Base-by-base conservation (phyloP, 164 flowering plant species). In the Tetrastigma voinierianum region DNA sequence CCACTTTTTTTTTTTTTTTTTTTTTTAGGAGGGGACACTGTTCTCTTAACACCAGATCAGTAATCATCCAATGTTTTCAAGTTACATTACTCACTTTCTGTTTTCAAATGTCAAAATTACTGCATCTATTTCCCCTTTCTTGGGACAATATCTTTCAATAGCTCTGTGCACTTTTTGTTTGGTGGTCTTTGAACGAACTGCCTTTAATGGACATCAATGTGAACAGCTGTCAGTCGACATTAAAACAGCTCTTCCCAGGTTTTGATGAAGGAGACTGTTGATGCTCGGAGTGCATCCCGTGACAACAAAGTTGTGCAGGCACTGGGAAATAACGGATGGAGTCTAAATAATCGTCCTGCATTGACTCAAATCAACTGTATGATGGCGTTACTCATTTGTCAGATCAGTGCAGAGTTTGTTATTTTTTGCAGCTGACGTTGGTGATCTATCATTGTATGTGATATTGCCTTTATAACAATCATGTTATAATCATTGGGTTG, bases 341-440 rank as follows among this genome's bases (percentile, higher is more conserved):
- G 78, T 88, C 97, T 32, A 94, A 87, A 91, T 70, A 94, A 72
- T 72, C 96, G 91, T 78, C 81, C 87, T 67, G 88, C 96, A 68
- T 67, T 94, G 73, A 91, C 95, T 61, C 91, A 91, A 52, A 68
- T n/a, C n/a, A n/a, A n/a, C n/a, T n/a, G n/a, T n/a, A n/a, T n/a
- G n/a, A 94, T 81, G 91, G 91, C 61, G 81, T 91, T 66, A 94
- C 70, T 94, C 91, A 63, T 91, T 94, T 69, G 98, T 94, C 72
- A 81, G 97, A 90, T 94, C 97, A 67, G 97, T 94, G 15, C 87
- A 95, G 47, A 94, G 98, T 94, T 61, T 59, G 85, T 75, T 18
- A 0, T 14, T 21, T 40, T 40, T 71, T 55, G 17, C 16, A 32
- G 23, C 19, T 15, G 40, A n/a, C n/a, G n/a, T 17, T 59, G 40